Percentiles rank a stretch among this genome's conserved stretches.
phyloP scores from a whole-genome alignment of 2,329 filamentous ascomycete genomes.

The Scolecobasidium constrictum region DNA sequence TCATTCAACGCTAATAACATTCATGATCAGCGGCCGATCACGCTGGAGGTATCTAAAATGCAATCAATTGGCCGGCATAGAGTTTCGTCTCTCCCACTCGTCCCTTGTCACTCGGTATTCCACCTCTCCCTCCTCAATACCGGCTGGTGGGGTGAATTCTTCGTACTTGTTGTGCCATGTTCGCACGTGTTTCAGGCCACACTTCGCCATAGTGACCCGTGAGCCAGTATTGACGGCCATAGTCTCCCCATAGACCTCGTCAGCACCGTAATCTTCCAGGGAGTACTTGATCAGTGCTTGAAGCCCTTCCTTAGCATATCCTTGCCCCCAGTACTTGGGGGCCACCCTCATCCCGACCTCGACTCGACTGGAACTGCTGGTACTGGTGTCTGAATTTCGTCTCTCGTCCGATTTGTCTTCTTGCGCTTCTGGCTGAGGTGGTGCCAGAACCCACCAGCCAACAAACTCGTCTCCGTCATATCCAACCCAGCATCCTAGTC shows the following conservation, averaged over 20 bases:
- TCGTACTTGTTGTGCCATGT: conserved; percentile 8
- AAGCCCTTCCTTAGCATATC: conserved; percentile 7
- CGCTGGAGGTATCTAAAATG: neutral
- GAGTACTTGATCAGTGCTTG: conserved; percentile 3
- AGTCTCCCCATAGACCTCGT: conserved; percentile 6
- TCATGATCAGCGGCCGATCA: too few species aligned
- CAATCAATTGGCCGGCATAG: neutral
- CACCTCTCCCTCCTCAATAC: conserved; percentile 6
- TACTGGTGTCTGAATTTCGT: neutral
- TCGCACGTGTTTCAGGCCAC: conserved; percentile 4
- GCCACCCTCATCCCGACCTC: conserved; percentile 5
- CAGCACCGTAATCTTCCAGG: conserved; percentile 3
- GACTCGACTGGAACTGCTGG: neutral
- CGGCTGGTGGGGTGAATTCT: conserved; percentile 4
- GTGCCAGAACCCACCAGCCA: conserved; percentile 5
- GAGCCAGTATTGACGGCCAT: conserved; percentile 6
- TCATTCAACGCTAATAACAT: too few species aligned
- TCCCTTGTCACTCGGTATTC: conserved; percentile 5
- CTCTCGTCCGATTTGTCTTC: neutral
- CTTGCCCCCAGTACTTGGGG: conserved; percentile 4
- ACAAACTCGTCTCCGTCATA: conserved; percentile 3
- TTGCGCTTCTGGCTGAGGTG: neutral
- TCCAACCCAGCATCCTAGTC: conserved; percentile 5
- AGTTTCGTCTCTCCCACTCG: conserved; percentile 1
- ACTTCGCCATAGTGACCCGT: conserved; percentile 3